Conservation (phyloP, 1,139 yeast species). For the Yamadazyma buinensis region DNA sequence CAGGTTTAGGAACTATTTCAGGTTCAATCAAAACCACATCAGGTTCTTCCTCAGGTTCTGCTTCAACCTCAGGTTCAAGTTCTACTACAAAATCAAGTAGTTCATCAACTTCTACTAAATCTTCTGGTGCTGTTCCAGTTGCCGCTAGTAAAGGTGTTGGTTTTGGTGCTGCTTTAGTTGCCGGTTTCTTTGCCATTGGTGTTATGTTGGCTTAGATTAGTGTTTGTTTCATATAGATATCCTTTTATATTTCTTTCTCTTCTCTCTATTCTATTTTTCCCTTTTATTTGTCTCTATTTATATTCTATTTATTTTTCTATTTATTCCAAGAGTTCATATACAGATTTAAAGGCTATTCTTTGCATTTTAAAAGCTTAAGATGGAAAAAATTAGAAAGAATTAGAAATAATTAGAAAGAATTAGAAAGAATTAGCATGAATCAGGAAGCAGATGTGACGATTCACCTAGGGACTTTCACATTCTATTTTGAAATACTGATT, state of each 20-base stretch:
- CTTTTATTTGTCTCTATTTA: background rate
- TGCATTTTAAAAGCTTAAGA: too few relatives aligned
- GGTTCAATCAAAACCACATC: slow-evolving; percentile 22
- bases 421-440: too few relatives aligned
- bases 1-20: slow-evolving; percentile 25
- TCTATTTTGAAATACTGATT: too few relatives aligned
- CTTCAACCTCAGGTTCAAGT: slow-evolving; percentile 14
- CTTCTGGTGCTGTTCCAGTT: slow-evolving; percentile 15
- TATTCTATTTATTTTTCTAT: too few relatives aligned
- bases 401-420: too few relatives aligned
- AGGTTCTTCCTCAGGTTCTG: slow-evolving; percentile 17
- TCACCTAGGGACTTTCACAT: too few relatives aligned
- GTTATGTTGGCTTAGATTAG: slow-evolving; percentile 12
- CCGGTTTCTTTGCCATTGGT: slow-evolving; percentile 17
- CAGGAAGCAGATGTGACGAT: too few relatives aligned
- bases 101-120: slow-evolving; percentile 20
- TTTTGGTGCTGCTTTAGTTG: slow-evolving; percentile 11
- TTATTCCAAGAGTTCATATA: too few relatives aligned
- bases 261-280: background rate
- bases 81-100: slow-evolving; percentile 16
- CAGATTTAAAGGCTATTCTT: too few relatives aligned
- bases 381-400: too few relatives aligned
- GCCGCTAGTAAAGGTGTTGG: slow-evolving; percentile 13
- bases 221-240: background rate
- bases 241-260: background rate